Conservation (phyloP, 768 basidiomycete species). For the Tephrocybe sp. region DNA sequence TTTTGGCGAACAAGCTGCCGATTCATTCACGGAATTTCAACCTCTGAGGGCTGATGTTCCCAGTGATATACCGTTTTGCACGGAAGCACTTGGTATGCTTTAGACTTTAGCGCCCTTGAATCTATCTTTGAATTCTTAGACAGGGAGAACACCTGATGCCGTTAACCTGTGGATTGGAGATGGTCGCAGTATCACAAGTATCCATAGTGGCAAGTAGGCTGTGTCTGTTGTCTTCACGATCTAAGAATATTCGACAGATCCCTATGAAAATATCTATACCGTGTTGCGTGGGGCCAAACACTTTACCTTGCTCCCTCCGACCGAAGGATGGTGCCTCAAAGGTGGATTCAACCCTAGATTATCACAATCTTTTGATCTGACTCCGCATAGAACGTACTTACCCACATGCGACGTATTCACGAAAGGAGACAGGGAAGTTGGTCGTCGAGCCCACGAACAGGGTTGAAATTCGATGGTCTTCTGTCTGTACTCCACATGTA, state of each 20-base stretch:
- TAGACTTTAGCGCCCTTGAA: not conserved
- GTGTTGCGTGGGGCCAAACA: constrained; percentile 83
- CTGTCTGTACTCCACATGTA: constrained; percentile 56
- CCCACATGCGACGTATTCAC: constrained; percentile 65
- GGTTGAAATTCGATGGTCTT: constrained; percentile 72
- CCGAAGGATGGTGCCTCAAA: constrained; percentile 80
- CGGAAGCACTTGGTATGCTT: constrained; percentile 69
- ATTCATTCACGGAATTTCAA: constrained; percentile 53
- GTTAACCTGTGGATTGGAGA: constrained; percentile 94
- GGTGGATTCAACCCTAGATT: constrained; percentile 42
- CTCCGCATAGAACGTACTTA: constrained; percentile 49
- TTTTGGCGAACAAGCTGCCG: constrained; percentile 31
- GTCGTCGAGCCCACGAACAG: constrained; percentile 31
- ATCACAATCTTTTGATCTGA: not conserved
- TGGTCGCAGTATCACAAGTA: constrained; percentile 70
- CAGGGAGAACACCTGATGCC: constrained; percentile 74
- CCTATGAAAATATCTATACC: constrained; percentile 92
- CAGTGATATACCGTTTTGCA: constrained; percentile 68
- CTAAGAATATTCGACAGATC: constrained; percentile 26
- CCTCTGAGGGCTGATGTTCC: constrained; percentile 66
- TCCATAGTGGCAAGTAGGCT: constrained; percentile 70
- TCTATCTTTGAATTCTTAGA: not conserved
- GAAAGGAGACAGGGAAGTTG: constrained; percentile 29
- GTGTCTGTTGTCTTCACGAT: not conserved
- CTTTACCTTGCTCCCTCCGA: constrained; percentile 84